Conservation (phyloP, 345 rosid genomes). For the Dimocarpus longan region DNA sequence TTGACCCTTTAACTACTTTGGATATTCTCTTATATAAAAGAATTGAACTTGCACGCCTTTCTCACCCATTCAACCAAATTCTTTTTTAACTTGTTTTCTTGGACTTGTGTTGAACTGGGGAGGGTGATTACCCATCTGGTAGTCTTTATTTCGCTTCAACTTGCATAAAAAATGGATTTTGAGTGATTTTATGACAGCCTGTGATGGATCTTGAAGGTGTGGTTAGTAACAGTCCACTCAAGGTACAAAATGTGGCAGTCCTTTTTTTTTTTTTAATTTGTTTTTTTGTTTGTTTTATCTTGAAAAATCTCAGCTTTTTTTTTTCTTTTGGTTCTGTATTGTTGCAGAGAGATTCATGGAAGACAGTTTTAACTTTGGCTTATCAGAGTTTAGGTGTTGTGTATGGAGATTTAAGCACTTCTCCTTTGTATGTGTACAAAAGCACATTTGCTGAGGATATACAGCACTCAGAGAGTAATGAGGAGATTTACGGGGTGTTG, state of each 20-base stretch:
- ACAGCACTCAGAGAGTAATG: conserved; percentile 76
- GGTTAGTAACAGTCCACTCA: conserved; percentile 45
- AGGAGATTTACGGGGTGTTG: conserved; percentile 86
- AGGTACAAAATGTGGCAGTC: conserved; percentile 46
- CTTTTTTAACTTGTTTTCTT: not conserved
- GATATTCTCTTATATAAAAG: not conserved
- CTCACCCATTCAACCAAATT: not conserved
- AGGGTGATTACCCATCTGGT: conserved; percentile 30
- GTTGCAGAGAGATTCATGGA: conserved; percentile 77
- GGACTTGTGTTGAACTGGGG: conserved; percentile 36
- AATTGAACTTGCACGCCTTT: not conserved
- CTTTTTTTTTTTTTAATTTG: not conserved
- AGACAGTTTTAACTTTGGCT: conserved; percentile 72
- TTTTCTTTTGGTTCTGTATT: conserved; percentile 16
- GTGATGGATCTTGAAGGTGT: conserved; percentile 70
- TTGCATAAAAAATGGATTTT: conserved; percentile 33
- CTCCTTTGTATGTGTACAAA: conserved; percentile 83
- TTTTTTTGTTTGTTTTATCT: not conserved
- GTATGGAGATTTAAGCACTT: conserved; percentile 86
- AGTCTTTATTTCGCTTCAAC: conserved; percentile 17
- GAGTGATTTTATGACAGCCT: conserved; percentile 32
- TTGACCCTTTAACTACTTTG: conserved; percentile 19
- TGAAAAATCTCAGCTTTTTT: conserved; percentile 21
- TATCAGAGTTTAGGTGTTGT: conserved; percentile 89
- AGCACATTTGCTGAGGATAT: conserved; percentile 90